A percentile compares a stretch with the other conserved stretches of the same genome.
Conservation (phyloP, 2,329 filamentous ascomycete genomes). For the Mycosphaerella arachidis region DNA sequence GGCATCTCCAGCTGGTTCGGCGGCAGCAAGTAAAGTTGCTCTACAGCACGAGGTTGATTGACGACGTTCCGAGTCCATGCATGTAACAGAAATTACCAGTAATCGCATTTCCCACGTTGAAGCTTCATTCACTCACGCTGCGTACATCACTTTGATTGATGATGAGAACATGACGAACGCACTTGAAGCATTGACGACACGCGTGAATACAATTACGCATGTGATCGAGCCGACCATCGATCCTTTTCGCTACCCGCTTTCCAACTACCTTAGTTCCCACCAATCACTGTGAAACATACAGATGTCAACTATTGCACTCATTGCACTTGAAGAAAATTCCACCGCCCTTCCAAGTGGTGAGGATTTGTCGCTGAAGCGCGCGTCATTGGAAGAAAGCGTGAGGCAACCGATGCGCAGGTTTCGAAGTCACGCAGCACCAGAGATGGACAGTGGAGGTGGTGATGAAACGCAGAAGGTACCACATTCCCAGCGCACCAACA, state of each 20-base stretch:
- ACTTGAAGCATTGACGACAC: not conserved
- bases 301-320: not conserved
- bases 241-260: not conserved
- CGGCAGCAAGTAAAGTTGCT: conserved; percentile 34
- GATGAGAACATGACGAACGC: not conserved
- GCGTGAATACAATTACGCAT: not conserved
- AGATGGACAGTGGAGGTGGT: no score
- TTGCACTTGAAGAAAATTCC: not conserved
- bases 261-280: no score
- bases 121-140: not conserved
- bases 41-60: not conserved
- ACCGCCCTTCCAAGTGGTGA: not conserved
- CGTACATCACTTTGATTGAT: not conserved
- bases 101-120: not conserved
- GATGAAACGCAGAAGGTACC: no score
- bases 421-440: no score
- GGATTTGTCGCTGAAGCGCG: not conserved
- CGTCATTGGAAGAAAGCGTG: no score
- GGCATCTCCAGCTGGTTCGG: conserved; percentile 84
- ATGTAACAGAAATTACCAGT: conserved; percentile 1
- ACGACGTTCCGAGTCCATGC: not conserved
- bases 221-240: not conserved
- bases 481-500: no score
- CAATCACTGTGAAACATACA: no score
- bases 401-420: no score